Evolutionary conservation across 495 filamentous ascomycete species (phyloP), one percentile per base, ranked within the genome.

Genomic region (Lophium mytilinum): DNA sequence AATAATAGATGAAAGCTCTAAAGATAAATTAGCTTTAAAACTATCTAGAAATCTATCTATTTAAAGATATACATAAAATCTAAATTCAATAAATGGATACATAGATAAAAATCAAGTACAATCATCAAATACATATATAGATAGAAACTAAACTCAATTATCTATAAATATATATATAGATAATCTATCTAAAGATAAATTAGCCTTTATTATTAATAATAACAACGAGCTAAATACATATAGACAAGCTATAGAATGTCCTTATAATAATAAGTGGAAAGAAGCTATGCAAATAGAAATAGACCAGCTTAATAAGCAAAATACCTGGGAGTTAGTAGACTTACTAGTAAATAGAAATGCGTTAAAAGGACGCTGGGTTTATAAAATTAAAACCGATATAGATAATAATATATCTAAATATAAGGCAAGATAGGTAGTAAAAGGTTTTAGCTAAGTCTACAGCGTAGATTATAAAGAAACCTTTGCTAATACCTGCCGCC

Each of bases 381-480:
- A 49, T 15, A 53, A 63, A 36, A 43, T 58, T 7, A 68, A 68
- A 56, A 18, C n/a, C 0, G 46, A 60, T 40, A 11, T 19, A 4
- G 37, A 53, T 51, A 59, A 52, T 24, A 15, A 15, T 12, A n/a
- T 65, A 0, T 43, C 55, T 6, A 30, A 57, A 7, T 69, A 59
- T 42, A 69, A 69, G 43, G 67, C 64, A 9, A 15, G 57, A 37
- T 30, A 61, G 17, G 61, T 69, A 1, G 53, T 54, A 18, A 57
- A 57, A 56, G 67, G 67, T 15, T 67, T 56, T 19, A 42, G 55
- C 4, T 64, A 70, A 56, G 37, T 56, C 4, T 39, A 57, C 10
- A 64, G 66, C 17, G 24, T 65, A n/a, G 63, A 69, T 36, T 69
- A 57, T 46, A 49, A 57, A 15, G 60, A 69, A n/a, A 67, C 61